A percentile compares a stretch with the other conserved stretches of the same genome.
These are phyloP conservation scores for Saccharum spontaneum DNA, from an alignment of 176 grass and related monocot species.

Conservation along the genomic window DNA sequence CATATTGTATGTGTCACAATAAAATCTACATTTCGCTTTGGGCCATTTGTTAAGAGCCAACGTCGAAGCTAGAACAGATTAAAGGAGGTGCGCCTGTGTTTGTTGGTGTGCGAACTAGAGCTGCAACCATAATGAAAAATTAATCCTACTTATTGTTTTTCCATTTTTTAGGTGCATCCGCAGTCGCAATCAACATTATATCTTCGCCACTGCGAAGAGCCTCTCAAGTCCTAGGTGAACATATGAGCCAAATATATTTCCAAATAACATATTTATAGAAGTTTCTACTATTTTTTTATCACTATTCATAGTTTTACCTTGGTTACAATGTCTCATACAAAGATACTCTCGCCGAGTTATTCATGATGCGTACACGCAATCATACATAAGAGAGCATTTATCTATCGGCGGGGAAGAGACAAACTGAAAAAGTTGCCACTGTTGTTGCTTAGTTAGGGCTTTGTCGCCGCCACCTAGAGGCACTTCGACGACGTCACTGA, in stretches of 20 bases:
- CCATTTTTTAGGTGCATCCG: neutral
- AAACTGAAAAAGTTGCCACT: too few species aligned
- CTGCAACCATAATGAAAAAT: neutral
- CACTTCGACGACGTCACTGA: too few species aligned
- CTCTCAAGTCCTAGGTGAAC: neutral
- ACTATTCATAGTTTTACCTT: neutral
- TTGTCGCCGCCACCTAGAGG: too few species aligned
- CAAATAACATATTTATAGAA: neutral
- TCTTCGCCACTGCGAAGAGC: neutral
- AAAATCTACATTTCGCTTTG: neutral
- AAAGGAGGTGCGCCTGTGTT: neutral
- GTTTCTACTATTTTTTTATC: neutral
- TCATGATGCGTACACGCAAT: neutral
- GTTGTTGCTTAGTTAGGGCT: too few species aligned
- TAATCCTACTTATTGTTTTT: neutral
- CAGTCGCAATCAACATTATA: neutral
- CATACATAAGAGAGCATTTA: too few species aligned
- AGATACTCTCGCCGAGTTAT: neutral
- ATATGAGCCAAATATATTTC: neutral
- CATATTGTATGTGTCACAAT: neutral
- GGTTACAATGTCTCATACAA: neutral
- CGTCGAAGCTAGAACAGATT: rapidly evolving
- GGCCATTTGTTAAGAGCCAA: neutral
- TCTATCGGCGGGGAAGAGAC: too few species aligned
- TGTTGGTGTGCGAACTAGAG: neutral